A percentile compares a stretch with the other conserved stretches of the same genome.
phyloP scores from a whole-genome alignment of 306 rosid species.

The Purshia tridentata region DNA sequence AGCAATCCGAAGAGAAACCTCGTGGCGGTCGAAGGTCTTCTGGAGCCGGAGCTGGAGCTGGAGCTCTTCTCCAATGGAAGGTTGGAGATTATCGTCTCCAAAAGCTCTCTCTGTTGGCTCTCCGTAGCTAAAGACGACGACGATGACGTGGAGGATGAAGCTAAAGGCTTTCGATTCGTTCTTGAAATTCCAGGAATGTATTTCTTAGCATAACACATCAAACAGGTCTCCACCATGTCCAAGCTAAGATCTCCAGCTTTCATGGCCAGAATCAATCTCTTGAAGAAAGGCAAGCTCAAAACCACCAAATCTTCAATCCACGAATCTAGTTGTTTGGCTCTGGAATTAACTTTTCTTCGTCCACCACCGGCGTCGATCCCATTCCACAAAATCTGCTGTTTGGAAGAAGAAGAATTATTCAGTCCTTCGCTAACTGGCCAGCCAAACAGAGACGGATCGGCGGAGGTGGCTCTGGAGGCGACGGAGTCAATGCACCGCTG shows the following conservation, averaged over 20 bases:
- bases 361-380: constrained; percentile 53
- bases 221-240: constrained; percentile 76
- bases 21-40: constrained; percentile 48
- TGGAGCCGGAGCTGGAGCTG: background rate
- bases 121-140: constrained; percentile 47
- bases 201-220: constrained; percentile 78
- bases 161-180: constrained; percentile 55
- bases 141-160: constrained; percentile 30
- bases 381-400: constrained; percentile 60
- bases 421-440: constrained; percentile 65
- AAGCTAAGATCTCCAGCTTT: constrained; percentile 46
- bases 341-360: constrained; percentile 39
- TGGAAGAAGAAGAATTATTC: constrained; percentile 34
- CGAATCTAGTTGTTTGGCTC: constrained; percentile 43
- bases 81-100: constrained; percentile 64
- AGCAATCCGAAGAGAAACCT: constrained; percentile 72
- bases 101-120: constrained; percentile 70
- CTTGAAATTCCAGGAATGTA: constrained; percentile 83
- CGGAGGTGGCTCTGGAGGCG: constrained; percentile 57
- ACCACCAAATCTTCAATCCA: constrained; percentile 81
- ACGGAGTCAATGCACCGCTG: constrained; percentile 70
- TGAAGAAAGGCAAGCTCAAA: constrained; percentile 65
- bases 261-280: constrained; percentile 61
- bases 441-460: constrained; percentile 73
- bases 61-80: constrained; percentile 66